These are phyloP conservation scores for Rickenella mellea DNA, from an alignment of 768 basidiomycete genomes.

Conservation along the genomic window DNA sequence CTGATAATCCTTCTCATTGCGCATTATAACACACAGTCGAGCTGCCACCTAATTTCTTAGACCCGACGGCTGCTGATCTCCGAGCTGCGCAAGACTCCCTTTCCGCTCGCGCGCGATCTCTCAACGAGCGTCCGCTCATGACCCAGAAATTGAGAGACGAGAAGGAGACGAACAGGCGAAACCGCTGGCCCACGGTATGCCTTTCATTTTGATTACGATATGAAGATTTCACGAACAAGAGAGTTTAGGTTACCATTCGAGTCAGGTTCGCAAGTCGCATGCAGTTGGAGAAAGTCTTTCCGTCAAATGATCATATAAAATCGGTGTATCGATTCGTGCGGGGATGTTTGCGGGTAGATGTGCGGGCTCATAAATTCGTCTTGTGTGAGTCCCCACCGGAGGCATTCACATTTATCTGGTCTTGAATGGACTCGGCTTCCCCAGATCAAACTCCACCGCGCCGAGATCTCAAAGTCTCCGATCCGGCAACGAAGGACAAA, in stretches of 20 bases:
- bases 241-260: slow-evolving; percentile 66
- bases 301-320: slow-evolving; percentile 71
- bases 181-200: slow-evolving; percentile 66
- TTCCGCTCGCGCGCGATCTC: slow-evolving; percentile 46
- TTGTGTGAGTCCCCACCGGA: slow-evolving; percentile 47
- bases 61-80: slow-evolving; percentile 61
- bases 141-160: slow-evolving; percentile 56
- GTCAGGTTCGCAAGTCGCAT: slow-evolving; percentile 75
- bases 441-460: slow-evolving; percentile 76
- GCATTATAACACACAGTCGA: slow-evolving; percentile 25
- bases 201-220: slow-evolving; percentile 1
- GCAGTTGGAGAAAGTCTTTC: slow-evolving; percentile 70
- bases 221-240: not conserved
- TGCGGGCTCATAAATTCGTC: slow-evolving; percentile 72
- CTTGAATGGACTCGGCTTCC: not conserved
- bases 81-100: slow-evolving; percentile 57
- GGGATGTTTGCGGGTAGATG: slow-evolving; percentile 58
- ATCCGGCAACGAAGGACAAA: slow-evolving; percentile 59
- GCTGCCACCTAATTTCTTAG: slow-evolving; percentile 68
- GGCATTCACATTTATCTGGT: not conserved
- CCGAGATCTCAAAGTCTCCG: slow-evolving; percentile 76
- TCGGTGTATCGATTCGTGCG: slow-evolving; percentile 82
- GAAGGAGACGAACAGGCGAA: slow-evolving; percentile 45
- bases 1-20: not conserved
- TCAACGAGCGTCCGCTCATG: slow-evolving; percentile 64